Evolutionary conservation across 208 protist genomes (phyloP).

Genomic region (Borovskyia barvae): DNA sequence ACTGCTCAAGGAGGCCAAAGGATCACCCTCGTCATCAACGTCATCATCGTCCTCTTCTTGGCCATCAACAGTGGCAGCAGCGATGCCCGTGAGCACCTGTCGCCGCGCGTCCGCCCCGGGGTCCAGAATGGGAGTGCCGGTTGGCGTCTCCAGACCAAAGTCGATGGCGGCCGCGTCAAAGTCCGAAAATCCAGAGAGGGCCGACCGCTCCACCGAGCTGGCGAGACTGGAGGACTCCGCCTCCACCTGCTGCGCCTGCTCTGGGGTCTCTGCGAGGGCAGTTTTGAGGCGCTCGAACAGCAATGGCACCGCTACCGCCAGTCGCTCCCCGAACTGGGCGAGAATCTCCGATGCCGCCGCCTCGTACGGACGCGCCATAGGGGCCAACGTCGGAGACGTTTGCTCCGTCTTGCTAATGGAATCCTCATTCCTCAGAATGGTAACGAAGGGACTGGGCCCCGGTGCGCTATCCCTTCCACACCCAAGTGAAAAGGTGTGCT

Average conservation of each 20-base stretch:
- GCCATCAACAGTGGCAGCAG: neutral
- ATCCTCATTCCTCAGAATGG: conserved; percentile 21
- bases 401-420: conserved; percentile 25
- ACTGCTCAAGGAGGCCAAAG: conserved; percentile 16
- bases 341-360: conserved; percentile 22
- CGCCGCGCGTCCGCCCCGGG: conserved; percentile 18
- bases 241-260: conserved; percentile 62
- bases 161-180: conserved; percentile 40
- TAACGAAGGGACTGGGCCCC: conserved; percentile 20
- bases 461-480: neutral
- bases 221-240: conserved; percentile 63
- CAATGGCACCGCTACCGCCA: conserved; percentile 24
- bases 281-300: conserved; percentile 33
- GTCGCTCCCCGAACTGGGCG: conserved; percentile 23
- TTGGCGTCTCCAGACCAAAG: conserved; percentile 43
- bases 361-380: conserved; percentile 18
- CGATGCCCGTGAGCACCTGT: neutral
- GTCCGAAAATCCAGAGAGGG: conserved; percentile 7
- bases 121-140: conserved; percentile 2
- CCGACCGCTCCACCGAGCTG: conserved; percentile 57
- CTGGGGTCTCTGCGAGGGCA: conserved; percentile 54
- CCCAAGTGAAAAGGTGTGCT: neutral
- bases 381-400: neutral
- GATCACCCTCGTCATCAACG: conserved; percentile 18
- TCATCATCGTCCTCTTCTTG: neutral